Evolutionary conservation across 805 yeast species (phyloP), one percentile per base, ranked within the genome.

Genomic region (Cyberlindnera mrakii): DNA sequence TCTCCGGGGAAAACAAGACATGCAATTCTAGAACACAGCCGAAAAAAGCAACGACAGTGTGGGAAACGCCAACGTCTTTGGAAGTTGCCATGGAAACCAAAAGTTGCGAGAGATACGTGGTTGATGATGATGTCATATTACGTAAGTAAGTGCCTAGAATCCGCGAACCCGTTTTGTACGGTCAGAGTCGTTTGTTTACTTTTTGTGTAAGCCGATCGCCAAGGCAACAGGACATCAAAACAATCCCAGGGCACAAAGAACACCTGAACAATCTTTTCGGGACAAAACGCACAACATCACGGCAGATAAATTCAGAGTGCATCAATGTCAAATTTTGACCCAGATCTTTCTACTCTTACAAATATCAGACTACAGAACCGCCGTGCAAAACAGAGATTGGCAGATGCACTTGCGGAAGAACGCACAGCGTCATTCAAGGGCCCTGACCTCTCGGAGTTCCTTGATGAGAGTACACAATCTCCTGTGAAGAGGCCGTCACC

Each of bases 271-370:
- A 16, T 7, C 33, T 31, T 31, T 16, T 2, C 7, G 2, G 17
- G 14, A 30, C 15, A n/a, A 14, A 15, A 16, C 3, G 4, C 33
- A 7, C 33, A 30, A n/a, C 17, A 15, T 15, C 17, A 14, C 17
- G 14, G 17, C 16, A 6, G 17, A 15, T 30, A 7, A 5, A 4
- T 4, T 8, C 33, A 7, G 11, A n/a, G 11, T 15, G 10, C n/a
- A 9, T n/a, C 17, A 20, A 36, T 16, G 32, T n/a, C 31, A 19
- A 25, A 38, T 30, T 37, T 41, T 23, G 54, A 54, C 27, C 41
- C 48, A 4, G 55, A 53, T 17, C 39, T 55, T 18, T 55, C 59
- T 1, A 52, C 52, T 3, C 42, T 55, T 18, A 50, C 58, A 5
- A 50, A 45, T 19, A 36, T 54, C 6, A 43, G 58, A 6, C 42